Base-by-base conservation (phyloP, 1,284 basidiomycete species). In the Ceratobasidium sp. region DNA sequence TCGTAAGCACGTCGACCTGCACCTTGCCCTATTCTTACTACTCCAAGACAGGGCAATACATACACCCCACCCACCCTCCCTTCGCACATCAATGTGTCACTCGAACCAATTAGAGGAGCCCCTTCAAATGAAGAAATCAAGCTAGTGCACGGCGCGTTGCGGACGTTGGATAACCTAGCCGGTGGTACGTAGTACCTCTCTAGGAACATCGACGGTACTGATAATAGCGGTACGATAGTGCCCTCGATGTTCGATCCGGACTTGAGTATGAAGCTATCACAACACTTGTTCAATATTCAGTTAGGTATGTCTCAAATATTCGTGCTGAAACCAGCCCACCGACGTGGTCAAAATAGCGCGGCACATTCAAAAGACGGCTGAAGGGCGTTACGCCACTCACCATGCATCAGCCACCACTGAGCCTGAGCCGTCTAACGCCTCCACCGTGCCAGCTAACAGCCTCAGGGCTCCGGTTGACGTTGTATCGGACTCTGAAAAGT, bases 261-360 rank as follows among this genome's bases (percentile, higher is more conserved):
- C 47, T 29, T 72, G 44, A 51, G 44, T 3, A 72, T 72, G 67
- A 36, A 72, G 2, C 57, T 72, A 29, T 72, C 67, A 6, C 67
- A 72, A 29, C 67, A 72, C 22, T 29, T 72, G 29, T 72, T 72
- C 17, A 47, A 72, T 60, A 47, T 72, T n/a, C 67, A 72, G 56
- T 36, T 72, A 22, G 67, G 67, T 60, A 19, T 14, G 67, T 5
- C 31, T 27, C n/a, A n/a, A n/a, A n/a, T n/a, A n/a, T n/a, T n/a
- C n/a, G n/a, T n/a, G n/a, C n/a, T n/a, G n/a, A n/a, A n/a, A n/a
- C n/a, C n/a, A n/a, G n/a, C n/a, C n/a, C n/a, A n/a, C n/a, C n/a
- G 8, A 54, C 7, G 11, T 11, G n/a, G n/a, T 33, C 11, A 15
- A 17, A 8, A 15, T 33, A 57, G 54, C 29, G 7, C 54, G 54